Evolutionary conservation across 2,329 filamentous ascomycete genomes (phyloP), one percentile per base, ranked within the genome.

Genomic region (Penicillium sp.): DNA sequence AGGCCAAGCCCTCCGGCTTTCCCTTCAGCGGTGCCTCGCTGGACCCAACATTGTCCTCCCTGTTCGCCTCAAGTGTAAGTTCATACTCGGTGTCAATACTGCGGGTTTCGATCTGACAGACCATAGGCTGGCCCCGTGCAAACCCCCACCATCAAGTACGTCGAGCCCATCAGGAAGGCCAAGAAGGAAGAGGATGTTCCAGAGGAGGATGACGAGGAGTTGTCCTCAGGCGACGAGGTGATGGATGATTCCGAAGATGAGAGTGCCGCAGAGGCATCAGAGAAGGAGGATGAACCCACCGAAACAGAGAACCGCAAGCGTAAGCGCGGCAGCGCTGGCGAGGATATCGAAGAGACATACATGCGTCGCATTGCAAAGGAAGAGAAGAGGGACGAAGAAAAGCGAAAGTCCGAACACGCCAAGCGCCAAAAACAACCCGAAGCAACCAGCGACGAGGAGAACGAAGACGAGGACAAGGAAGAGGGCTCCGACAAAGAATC

Each of bases 31-130:
- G 87, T 50, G 83, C 83, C 71, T 79, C 81, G 56, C 79, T 91
- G 56, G 88, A 92, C 77, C 87, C 88, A 70, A 77, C 81, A 52
- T 78, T 92, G 62, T 81, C 86, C 66, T 86, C 87, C 57, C 80
- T 92, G 38, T 92, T 92, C 75, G 82, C 86, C 54, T 79, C 81
- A 54, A 91, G 89, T 79, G 88, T 91, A 82, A 77, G 86, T 82
- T 42, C 40, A 40, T 39, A 27, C 18, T 27, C 40, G 14, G 44
- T 49, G 10, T 32, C 16, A 6, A 29, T 21, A 16, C 22, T 29
- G 10, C 13, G 27, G 29, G 47, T n/a, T 16, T 48, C 29, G 29
- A 14, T 29, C 47, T 63, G 39, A 65, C 29, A 40, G 43, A 55
- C 36, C 29, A 16, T 61, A 77, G 74, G 67, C 73, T 40, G 74